Evolutionary conservation across 306 rosid species (phyloP), one percentile per base, ranked within the genome.

Genomic region (Vicia faba): DNA sequence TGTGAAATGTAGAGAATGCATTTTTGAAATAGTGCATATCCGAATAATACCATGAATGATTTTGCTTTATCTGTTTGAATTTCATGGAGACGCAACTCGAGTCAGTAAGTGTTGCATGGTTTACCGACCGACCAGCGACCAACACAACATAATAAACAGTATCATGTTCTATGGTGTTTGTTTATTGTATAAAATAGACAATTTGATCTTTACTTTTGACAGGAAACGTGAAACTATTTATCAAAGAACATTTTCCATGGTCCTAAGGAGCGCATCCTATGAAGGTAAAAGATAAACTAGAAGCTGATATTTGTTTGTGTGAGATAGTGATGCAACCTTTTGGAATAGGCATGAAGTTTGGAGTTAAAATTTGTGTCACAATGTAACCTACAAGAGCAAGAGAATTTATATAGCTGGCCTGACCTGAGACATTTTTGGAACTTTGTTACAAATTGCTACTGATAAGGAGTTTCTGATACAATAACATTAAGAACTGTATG

Each of bases 1-100:
- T 69, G 71, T 77, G 49, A 72, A 65, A 31, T 41, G 66, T 68
- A 61, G 45, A 77, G 58, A 81, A 72, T 61, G 28, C 61, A 61
- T 54, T 70, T 68, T 53, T 41, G 57, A 61, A 59, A 72, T 79
- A 67, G 33, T 39, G 40, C 16, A 41, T 41, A 59, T 25, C 64
- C 20, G 23, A 63, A 43, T 5, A 43, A 55, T 49, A 35, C 40
- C 25, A 8, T 20, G 13, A 48, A 48, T 55, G 19, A 25, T 54
- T 53, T 61, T 26, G 28, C 45, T 28, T 61, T 61, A 44, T 35
- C 75, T 44, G 19, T 69, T 44, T 10, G 33, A 11, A 3, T 23
- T n/a, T 28, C 71, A 39, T 61, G 29, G 59, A 19, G 59, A 10
- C 44, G 15, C 3, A 14, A 59, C 61, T 51, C 38, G 9, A 44